phyloP scores from a whole-genome alignment of 2,329 filamentous ascomycete genomes.

The Fusarium sp. region DNA sequence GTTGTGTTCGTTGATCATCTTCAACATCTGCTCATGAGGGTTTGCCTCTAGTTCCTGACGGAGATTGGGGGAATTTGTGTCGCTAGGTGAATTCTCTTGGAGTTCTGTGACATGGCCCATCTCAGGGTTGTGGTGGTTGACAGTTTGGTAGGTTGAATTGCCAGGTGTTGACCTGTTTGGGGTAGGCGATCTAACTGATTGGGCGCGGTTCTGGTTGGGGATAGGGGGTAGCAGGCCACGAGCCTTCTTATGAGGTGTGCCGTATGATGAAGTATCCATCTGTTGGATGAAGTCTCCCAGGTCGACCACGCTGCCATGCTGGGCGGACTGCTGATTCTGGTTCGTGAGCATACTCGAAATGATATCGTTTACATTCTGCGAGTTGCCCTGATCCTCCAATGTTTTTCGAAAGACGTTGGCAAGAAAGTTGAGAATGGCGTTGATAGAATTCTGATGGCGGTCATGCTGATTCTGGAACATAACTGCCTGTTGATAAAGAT shows the following conservation, averaged over 20 bases:
- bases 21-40: slow-evolving; percentile 71
- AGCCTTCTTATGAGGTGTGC: slow-evolving; percentile 59
- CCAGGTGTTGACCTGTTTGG: slow-evolving; percentile 20
- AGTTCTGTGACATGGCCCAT: slow-evolving; percentile 70
- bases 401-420: slow-evolving; percentile 97
- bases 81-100: slow-evolving; percentile 61
- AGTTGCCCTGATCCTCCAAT: slow-evolving; percentile 81
- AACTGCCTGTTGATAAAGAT: slow-evolving; percentile 86
- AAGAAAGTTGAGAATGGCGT: slow-evolving; percentile 96
- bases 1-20: slow-evolving; percentile 72
- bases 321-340: slow-evolving; percentile 56
- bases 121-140: slow-evolving; percentile 51
- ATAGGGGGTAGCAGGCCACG: slow-evolving; percentile 66
- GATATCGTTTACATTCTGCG: slow-evolving; percentile 84
- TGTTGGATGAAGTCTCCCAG: slow-evolving; percentile 67
- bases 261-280: slow-evolving; percentile 51
- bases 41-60: slow-evolving; percentile 67
- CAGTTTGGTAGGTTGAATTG: slow-evolving; percentile 38
- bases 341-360: slow-evolving; percentile 78
- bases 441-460: slow-evolving; percentile 98
- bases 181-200: slow-evolving; percentile 39
- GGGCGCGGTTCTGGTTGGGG: slow-evolving; percentile 50
- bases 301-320: slow-evolving; percentile 68
- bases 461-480: slow-evolving; percentile 92
- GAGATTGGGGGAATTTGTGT: slow-evolving; percentile 59